phyloP scores from a whole-genome alignment of 176 grass and related monocot genomes.

The Aechmea fasciata region DNA sequence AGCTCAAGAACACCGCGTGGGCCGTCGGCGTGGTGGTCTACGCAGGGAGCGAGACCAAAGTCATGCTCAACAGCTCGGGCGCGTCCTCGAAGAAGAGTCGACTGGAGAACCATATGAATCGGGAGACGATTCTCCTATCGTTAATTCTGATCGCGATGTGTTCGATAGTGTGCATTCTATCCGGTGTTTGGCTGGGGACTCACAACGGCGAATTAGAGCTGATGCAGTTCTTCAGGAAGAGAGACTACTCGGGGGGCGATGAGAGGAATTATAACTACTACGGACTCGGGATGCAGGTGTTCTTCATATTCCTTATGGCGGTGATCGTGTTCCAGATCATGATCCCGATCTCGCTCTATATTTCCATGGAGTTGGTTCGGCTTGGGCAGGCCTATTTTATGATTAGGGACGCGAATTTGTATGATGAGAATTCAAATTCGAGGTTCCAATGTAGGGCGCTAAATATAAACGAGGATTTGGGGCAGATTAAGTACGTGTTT shows the following conservation, averaged over 20 bases:
- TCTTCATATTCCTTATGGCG: conserved; percentile 79
- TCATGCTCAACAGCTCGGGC: conserved; percentile 79
- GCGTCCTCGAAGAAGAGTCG: conserved; percentile 58
- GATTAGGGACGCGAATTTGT: conserved; percentile 55
- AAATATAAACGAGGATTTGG: conserved; percentile 95
- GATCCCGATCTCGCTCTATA: conserved; percentile 94
- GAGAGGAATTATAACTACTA: conserved; percentile 71
- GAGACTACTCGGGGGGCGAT: conserved; percentile 28
- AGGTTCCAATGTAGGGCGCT: conserved; percentile 79
- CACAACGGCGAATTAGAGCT: conserved; percentile 35
- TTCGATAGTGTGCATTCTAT: conserved; percentile 35
- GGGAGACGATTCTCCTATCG: conserved; percentile 71
- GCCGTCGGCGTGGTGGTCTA: conserved; percentile 9
- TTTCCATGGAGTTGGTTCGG: conserved; percentile 88
- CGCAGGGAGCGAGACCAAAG: conserved; percentile 51
- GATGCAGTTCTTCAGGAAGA: conserved; percentile 70
- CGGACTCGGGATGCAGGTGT: conserved; percentile 56
- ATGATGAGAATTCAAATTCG: conserved; percentile 45
- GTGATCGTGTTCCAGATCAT: conserved; percentile 98
- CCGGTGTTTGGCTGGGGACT: conserved; percentile 50
- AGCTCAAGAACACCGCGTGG: conserved; percentile 16
- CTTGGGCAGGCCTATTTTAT: conserved; percentile 94
- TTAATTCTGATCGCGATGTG: conserved; percentile 51
- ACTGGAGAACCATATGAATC: conserved; percentile 74
- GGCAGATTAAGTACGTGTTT: conserved; percentile 87